These are phyloP conservation scores for Colletotrichum sp. DNA, from an alignment of 2,329 filamentous ascomycete genomes.

Conservation along the genomic window DNA sequence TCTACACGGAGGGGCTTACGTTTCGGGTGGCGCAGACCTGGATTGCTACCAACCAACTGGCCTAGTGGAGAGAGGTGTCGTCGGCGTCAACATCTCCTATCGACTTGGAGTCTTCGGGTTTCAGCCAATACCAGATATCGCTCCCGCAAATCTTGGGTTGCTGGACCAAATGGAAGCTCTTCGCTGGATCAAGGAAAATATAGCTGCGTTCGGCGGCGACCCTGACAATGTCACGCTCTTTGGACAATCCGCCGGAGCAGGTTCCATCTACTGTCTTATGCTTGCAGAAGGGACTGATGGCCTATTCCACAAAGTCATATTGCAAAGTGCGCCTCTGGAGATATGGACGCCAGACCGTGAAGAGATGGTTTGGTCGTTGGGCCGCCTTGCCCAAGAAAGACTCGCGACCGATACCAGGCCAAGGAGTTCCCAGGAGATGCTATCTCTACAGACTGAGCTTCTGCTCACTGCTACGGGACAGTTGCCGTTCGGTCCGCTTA, in stretches of 20 bases:
- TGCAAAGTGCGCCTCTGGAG: constrained; percentile 23
- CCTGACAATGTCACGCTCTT: not conserved
- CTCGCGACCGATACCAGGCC: not conserved
- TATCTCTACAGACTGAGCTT: constrained; percentile 8
- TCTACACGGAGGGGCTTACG: constrained; percentile 28
- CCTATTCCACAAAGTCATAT: constrained; percentile 19
- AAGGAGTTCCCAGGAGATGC: not conserved
- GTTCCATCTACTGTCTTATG: constrained; percentile 58
- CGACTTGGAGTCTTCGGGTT: constrained; percentile 39
- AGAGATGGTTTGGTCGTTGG: constrained; percentile 5
- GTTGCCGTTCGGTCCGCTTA: constrained; percentile 9
- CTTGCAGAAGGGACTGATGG: constrained; percentile 51
- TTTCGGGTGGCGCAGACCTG: not conserved
- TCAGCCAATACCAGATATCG: constrained; percentile 24
- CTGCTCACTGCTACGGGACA: not conserved
- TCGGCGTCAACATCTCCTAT: constrained; percentile 40
- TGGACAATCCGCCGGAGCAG: not conserved
- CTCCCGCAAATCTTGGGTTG: constrained; percentile 25
- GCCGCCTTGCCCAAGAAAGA: not conserved
- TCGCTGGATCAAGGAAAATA: not conserved
- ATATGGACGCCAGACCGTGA: not conserved
- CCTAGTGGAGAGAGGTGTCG: constrained; percentile 22
- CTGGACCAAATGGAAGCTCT: not conserved
- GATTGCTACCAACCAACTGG: constrained; percentile 16
- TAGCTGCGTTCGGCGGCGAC: not conserved